Conservation (phyloP, 2,329 filamentous ascomycete species). For the Aspergillus pseudonomiae region DNA sequence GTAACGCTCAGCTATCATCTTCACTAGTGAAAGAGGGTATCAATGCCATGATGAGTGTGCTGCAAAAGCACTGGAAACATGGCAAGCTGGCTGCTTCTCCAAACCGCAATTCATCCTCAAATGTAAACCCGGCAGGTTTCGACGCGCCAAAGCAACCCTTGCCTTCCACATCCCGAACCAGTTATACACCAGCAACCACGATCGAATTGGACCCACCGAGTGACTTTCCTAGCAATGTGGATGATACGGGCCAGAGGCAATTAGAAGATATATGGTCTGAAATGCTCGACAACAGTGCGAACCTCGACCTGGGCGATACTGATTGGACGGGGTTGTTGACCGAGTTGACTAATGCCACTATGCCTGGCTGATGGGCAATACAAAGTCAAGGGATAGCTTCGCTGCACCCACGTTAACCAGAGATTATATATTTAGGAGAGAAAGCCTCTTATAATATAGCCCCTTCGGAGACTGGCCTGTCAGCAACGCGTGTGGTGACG, state of each 20-base stretch:
- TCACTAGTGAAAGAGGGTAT: conserved; percentile 36
- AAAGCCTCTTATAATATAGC: not conserved
- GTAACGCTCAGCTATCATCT: conserved; percentile 37
- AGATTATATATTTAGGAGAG: not conserved
- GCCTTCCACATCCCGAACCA: not conserved
- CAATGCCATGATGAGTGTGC: conserved; percentile 40
- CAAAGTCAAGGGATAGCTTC: not conserved
- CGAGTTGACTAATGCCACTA: conserved; percentile 28
- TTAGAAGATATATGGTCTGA: conserved; percentile 38
- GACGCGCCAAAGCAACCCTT: not conserved
- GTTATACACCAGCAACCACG: not conserved
- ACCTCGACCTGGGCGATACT: conserved; percentile 24
- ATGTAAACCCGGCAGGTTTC: not conserved
- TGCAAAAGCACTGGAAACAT: conserved; percentile 36
- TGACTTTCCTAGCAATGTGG: not conserved
- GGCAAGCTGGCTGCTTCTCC: conserved; percentile 11
- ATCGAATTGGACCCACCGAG: not conserved
- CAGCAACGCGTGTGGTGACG: too few species aligned
- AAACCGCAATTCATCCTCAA: not conserved
- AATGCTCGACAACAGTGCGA: conserved; percentile 31
- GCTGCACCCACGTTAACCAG: not conserved
- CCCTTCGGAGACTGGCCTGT: not conserved
- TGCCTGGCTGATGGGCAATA: conserved; percentile 18
- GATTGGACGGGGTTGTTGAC: conserved; percentile 37
- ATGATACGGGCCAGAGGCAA: conserved; percentile 9